These are phyloP conservation scores for Plantago ovata DNA, from an alignment of 257 asterid genomes.

Conservation along the genomic window DNA sequence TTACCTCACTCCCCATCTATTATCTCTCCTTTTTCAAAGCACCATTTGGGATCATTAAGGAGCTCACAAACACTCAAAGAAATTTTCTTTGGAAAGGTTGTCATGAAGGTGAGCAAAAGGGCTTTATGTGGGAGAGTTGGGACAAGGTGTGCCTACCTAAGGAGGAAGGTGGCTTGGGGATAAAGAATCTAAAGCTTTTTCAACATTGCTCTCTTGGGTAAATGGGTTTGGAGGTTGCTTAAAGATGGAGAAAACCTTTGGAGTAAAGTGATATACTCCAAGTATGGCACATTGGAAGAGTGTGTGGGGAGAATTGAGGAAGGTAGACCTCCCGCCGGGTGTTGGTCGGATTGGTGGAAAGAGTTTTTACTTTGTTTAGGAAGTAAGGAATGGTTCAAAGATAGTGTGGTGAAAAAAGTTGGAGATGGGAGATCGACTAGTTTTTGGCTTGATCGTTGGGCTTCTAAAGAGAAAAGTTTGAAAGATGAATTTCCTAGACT, in stretches of 20 bases:
- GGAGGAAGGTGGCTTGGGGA: not conserved
- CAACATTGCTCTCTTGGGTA: not conserved
- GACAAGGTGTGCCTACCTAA: not conserved
- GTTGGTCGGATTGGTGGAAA: not conserved
- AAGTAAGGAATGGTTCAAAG: not conserved
- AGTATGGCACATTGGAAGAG: not conserved
- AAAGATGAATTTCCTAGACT: not conserved
- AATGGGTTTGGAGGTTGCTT: not conserved
- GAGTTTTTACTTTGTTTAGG: not conserved
- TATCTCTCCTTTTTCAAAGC: not conserved
- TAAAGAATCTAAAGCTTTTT: not conserved
- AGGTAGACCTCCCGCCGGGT: too few species aligned
- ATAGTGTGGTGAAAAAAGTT: not conserved
- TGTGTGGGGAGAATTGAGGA: not conserved
- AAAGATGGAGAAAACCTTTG: not conserved
- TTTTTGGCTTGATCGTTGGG: too few species aligned
- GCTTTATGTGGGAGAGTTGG: not conserved
- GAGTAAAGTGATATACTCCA: not conserved
- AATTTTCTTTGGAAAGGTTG: not conserved
- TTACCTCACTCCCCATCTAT: not conserved
- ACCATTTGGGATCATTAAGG: not conserved
- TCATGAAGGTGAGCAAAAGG: not conserved
- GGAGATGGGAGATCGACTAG: not conserved
- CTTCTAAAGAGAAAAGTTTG: too few species aligned
- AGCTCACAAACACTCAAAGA: not conserved